A percentile compares a stretch with the other conserved stretches of the same genome.
Evolutionary conservation across 805 yeast genomes (phyloP).

Genomic region (Candida maltosa): DNA sequence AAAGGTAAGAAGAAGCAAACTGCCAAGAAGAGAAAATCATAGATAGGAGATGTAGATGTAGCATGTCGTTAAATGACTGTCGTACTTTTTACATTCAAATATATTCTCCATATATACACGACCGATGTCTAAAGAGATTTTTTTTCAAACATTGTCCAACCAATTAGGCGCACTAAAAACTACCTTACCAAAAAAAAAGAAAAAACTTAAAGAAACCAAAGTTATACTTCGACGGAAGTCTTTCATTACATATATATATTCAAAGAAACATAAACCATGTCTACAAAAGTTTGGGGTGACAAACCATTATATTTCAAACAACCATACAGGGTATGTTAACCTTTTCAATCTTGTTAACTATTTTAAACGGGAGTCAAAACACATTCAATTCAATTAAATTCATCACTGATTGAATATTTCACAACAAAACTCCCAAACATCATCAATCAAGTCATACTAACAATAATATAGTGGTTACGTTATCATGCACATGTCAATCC

Average conservation of each 20-base stretch:
- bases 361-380: too few species aligned
- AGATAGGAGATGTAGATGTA: not conserved
- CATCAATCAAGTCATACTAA: slow-evolving; percentile 6
- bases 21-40: slow-evolving; percentile 7
- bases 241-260: slow-evolving; percentile 5
- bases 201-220: slow-evolving; percentile 1
- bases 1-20: slow-evolving; percentile 9
- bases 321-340: slow-evolving; percentile 60
- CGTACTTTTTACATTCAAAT: not conserved
- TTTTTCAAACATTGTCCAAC: too few species aligned
- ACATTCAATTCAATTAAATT: not conserved
- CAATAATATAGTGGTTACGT: slow-evolving; percentile 56
- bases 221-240: not conserved
- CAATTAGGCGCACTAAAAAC: slow-evolving; percentile 7
- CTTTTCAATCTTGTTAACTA: too few species aligned
- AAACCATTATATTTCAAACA: slow-evolving; percentile 59
- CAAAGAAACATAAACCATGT: slow-evolving; percentile 13
- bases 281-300: slow-evolving; percentile 44
- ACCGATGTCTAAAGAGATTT: not conserved
- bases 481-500: slow-evolving; percentile 76
- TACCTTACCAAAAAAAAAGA: slow-evolving; percentile 3
- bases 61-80: not conserved
- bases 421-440: too few species aligned
- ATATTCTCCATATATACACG: not conserved
- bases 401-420: too few species aligned